These are phyloP conservation scores for Podaxis sp. DNA, from an alignment of 768 basidiomycete species.

Conservation along the genomic window DNA sequence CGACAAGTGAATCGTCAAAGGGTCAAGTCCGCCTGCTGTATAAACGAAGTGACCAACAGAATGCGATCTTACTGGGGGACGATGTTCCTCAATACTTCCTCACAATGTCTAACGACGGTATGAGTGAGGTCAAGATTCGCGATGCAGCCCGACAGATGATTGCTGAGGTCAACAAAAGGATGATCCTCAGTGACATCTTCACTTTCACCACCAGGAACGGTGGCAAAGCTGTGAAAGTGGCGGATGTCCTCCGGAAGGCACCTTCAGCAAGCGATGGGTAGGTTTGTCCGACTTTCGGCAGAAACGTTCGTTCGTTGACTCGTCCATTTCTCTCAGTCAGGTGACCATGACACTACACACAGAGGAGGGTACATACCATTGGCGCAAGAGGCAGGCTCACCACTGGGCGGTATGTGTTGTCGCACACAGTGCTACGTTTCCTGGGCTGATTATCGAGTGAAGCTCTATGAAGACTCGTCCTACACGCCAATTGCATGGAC, in stretches of 20 bases:
- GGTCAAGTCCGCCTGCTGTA: constrained; percentile 12
- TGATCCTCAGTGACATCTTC: neutral
- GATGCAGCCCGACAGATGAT: neutral
- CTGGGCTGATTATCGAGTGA: neutral
- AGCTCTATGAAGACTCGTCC: constrained; percentile 5
- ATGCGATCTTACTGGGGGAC: constrained; percentile 1
- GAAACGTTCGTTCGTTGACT: no score
- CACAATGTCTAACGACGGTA: constrained; percentile 2
- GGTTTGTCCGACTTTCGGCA: neutral
- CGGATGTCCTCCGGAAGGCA: neutral
- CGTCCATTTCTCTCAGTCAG: neutral
- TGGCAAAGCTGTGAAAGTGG: neutral
- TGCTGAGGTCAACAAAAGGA: neutral
- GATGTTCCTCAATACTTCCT: constrained; percentile 5
- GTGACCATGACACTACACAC: neutral
- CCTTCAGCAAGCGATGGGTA: constrained; percentile 5
- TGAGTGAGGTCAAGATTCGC: constrained; percentile 11
- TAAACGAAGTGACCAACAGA: constrained; percentile 1
- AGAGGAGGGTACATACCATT: constrained; percentile 4
- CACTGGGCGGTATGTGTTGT: constrained; percentile 4
- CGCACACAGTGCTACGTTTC: neutral
- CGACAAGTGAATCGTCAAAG: neutral
- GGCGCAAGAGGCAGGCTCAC: neutral
- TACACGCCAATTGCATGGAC: constrained; percentile 10
- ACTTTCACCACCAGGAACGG: neutral